Percentiles rank a stretch among this genome's conserved stretches.
Conservation (phyloP, 208 protist species). For the Lotmaria passim region DNA sequence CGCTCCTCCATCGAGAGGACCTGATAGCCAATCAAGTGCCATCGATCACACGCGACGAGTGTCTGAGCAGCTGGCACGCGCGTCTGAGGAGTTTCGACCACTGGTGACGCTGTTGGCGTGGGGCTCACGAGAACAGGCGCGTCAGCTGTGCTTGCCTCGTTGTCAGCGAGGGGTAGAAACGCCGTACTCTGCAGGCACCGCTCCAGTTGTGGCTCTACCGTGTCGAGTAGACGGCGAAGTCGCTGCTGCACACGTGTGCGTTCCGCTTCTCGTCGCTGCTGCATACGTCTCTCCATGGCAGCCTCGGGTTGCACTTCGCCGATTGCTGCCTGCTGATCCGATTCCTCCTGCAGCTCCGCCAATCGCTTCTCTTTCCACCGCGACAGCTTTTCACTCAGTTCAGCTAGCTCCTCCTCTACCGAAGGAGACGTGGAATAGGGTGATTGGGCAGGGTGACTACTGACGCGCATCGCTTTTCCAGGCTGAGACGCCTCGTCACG, state of each 20-base stretch:
- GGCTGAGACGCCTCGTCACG: not conserved
- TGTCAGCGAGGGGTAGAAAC: not conserved
- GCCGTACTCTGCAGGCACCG: not conserved
- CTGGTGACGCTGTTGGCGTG: too few relatives aligned
- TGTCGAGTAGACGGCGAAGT: constrained; percentile 42
- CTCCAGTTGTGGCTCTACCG: constrained; percentile 37
- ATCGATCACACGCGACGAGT: constrained; percentile 26
- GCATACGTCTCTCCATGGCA: constrained; percentile 52
- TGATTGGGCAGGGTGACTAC: not conserved
- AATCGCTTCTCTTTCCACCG: constrained; percentile 45
- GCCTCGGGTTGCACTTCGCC: not conserved
- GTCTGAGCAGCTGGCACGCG: not conserved
- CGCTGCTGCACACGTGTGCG: constrained; percentile 63
- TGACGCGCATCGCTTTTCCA: not conserved
- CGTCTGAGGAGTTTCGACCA: too few relatives aligned
- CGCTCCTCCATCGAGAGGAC: constrained; percentile 33
- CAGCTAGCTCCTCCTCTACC: constrained; percentile 26
- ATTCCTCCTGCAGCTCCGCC: constrained; percentile 22
- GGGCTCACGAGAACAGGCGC: too few relatives aligned
- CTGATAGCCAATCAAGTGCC: constrained; percentile 25
- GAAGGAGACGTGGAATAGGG: not conserved
- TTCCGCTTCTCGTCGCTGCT: constrained; percentile 37
- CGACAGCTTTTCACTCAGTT: constrained; percentile 17
- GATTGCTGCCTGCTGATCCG: constrained; percentile 25
- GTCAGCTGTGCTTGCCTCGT: not conserved